These are phyloP conservation scores for Flammula alnicola DNA, from an alignment of 1,284 basidiomycete species.

Conservation along the genomic window DNA sequence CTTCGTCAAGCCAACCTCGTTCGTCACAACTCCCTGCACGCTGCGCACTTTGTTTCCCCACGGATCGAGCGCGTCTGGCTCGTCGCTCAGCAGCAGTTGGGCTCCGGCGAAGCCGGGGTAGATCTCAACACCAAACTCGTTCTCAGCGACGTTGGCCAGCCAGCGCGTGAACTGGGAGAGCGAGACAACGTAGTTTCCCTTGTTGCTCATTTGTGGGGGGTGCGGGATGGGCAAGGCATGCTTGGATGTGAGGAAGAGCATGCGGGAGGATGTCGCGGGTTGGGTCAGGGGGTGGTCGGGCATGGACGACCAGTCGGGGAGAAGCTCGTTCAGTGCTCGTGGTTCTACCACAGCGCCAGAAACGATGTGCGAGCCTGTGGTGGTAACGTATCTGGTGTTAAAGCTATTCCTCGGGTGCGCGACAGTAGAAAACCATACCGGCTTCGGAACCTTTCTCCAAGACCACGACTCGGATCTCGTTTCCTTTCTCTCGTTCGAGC, in stretches of 20 bases:
- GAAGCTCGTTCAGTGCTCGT: constrained; percentile 87
- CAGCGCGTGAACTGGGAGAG: constrained; percentile 90
- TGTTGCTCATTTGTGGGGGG: constrained; percentile 96
- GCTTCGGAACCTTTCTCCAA: constrained; percentile 96
- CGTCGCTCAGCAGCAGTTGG: constrained; percentile 74
- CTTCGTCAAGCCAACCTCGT: constrained; percentile 93
- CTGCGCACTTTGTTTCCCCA: constrained; percentile 52
- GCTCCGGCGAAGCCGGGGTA: constrained; percentile 98
- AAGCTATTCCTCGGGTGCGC: no score
- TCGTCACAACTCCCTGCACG: constrained; percentile 89
- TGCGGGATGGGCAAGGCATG: constrained; percentile 88
- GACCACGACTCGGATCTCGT: constrained; percentile 90
- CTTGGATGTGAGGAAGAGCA: constrained; percentile 86
- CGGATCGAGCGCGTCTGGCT: constrained; percentile 41
- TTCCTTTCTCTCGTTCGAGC: constrained; percentile 80
- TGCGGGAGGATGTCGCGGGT: constrained; percentile 78
- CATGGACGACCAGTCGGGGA: constrained; percentile 82
- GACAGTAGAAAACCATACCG: constrained; percentile 54
- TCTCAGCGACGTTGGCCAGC: constrained; percentile 90
- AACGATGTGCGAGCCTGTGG: constrained; percentile 88
- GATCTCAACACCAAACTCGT: constrained; percentile 88
- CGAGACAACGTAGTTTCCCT: constrained; percentile 91
- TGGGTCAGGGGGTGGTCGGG: constrained; percentile 74
- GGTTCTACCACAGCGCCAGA: constrained; percentile 97
- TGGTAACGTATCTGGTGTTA: background rate